phyloP scores from a whole-genome alignment of 805 yeast genomes.

The Candida ipomoeae region DNA sequence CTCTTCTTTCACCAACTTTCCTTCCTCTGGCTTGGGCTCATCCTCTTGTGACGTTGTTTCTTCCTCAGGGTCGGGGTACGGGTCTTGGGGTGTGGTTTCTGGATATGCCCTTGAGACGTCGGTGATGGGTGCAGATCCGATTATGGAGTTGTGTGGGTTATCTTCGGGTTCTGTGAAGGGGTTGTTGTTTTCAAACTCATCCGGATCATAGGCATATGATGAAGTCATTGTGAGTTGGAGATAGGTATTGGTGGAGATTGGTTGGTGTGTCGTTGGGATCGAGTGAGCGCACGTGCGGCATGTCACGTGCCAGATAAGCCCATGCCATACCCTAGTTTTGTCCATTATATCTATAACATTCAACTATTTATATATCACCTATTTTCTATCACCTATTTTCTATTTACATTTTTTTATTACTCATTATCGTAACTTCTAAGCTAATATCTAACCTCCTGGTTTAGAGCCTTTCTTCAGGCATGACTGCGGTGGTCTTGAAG shows the following conservation, averaged over 20 bases:
- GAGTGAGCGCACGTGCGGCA: constrained; percentile 1
- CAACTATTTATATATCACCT: no score
- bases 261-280: constrained; percentile 1
- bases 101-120: background rate
- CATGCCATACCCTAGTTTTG: no score
- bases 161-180: constrained; percentile 36
- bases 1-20: constrained; percentile 35
- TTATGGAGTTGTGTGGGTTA: background rate
- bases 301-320: constrained; percentile 2
- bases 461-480: constrained; percentile 18
- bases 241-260: background rate
- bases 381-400: no score
- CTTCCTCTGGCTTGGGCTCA: constrained; percentile 4
- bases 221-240: constrained; percentile 31
- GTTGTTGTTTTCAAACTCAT: constrained; percentile 42
- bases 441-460: background rate
- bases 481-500: constrained; percentile 41
- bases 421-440: no score
- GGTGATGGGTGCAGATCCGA: background rate
- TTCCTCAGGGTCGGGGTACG: background rate
- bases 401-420: no score
- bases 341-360: no score
- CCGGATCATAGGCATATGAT: constrained; percentile 44
- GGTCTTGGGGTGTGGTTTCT: background rate
- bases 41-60: background rate